phyloP scores from a whole-genome alignment of 495 filamentous ascomycete species.

The Xylaria longipes region DNA sequence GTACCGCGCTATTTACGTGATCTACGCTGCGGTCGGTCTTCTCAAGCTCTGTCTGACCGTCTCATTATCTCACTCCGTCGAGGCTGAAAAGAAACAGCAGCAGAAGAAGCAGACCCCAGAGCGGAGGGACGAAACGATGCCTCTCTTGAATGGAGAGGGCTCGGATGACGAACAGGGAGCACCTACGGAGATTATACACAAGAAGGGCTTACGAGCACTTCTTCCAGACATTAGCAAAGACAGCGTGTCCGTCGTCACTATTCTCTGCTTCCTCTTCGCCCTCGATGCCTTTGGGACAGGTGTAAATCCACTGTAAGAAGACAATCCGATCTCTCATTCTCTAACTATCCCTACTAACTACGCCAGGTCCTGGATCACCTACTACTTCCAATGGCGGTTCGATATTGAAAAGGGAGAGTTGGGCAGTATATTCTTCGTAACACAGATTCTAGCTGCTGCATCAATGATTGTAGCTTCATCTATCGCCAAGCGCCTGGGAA shows the following conservation, averaged over 20 bases:
- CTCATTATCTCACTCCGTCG: conserved; percentile 38
- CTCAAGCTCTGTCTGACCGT: conserved; percentile 42
- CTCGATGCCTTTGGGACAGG: conserved; percentile 80
- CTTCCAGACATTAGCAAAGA: conserved; percentile 63
- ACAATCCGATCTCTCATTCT: neutral
- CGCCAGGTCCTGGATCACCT: conserved; percentile 67
- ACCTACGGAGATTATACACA: neutral
- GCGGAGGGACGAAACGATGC: conserved; percentile 27
- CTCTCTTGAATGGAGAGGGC: conserved; percentile 23
- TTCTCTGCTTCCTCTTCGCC: conserved; percentile 75
- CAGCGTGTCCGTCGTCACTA: conserved; percentile 65
- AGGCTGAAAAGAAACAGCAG: conserved; percentile 44
- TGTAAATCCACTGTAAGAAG: conserved; percentile 62
- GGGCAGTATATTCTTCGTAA: conserved; percentile 69
- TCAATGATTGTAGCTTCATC: conserved; percentile 69
- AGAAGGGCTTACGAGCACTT: conserved; percentile 31
- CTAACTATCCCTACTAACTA: neutral
- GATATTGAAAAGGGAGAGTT: conserved; percentile 68
- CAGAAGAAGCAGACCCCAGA: neutral
- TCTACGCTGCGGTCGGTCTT: conserved; percentile 45
- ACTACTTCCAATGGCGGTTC: conserved; percentile 82
- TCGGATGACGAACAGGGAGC: neutral
- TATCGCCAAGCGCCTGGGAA: conserved; percentile 75
- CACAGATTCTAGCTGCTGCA: conserved; percentile 44
- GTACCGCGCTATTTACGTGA: conserved; percentile 49